Conservation (phyloP, 2,329 filamentous ascomycete genomes). For the Tolypocladium amazonense region DNA sequence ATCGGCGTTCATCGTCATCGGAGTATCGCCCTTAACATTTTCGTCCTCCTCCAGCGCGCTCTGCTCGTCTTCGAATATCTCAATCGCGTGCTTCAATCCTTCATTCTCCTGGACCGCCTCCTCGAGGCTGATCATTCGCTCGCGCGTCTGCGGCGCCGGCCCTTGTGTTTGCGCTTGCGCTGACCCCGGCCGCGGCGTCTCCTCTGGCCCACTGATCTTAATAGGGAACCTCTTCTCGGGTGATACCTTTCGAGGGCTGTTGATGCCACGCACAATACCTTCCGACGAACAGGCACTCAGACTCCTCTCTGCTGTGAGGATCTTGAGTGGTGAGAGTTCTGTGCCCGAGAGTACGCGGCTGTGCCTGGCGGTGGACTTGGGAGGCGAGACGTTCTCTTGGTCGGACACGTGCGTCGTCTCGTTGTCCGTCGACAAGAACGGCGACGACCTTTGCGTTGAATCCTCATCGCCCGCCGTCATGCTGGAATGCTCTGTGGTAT, state of each 20-base stretch:
- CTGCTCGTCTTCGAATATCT: conserved; percentile 49
- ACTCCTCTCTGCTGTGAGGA: conserved; percentile 29
- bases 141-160: conserved; percentile 8
- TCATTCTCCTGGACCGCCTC: conserved; percentile 44
- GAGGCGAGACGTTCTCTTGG: conserved; percentile 37
- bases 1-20: conserved; percentile 17
- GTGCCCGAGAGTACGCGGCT: conserved; percentile 47
- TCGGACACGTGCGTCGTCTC: conserved; percentile 18
- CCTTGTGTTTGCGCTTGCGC: not conserved
- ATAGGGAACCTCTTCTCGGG: conserved; percentile 52
- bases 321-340: conserved; percentile 48
- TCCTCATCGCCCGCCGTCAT: not conserved
- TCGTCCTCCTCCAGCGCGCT: conserved; percentile 18
- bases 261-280: conserved; percentile 17
- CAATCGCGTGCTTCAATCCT: conserved; percentile 47
- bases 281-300: conserved; percentile 8
- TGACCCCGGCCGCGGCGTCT: conserved; percentile 6
- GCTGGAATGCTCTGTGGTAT: conserved; percentile 7
- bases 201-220: conserved; percentile 33
- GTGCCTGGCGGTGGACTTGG: conserved; percentile 29
- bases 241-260: conserved; percentile 36
- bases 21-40: conserved; percentile 13
- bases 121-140: conserved; percentile 36
- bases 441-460: conserved; percentile 13
- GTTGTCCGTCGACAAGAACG: conserved; percentile 17